Base-by-base conservation (phyloP, 179 eudicot species). In the Spinacia oleracea region DNA sequence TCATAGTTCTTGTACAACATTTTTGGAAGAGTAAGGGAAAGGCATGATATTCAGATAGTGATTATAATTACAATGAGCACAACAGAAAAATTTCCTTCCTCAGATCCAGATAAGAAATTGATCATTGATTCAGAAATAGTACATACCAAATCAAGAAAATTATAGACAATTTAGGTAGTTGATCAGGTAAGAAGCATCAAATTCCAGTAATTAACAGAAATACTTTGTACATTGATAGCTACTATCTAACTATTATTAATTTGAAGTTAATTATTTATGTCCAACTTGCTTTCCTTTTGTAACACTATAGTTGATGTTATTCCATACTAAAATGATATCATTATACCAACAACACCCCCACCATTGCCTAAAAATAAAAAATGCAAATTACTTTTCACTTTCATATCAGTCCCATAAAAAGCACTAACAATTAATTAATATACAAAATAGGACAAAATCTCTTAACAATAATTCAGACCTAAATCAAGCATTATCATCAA, bases 161-260 rank as follows among this genome's bases (percentile, higher is more conserved):
- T 34, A 62, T 38, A 34, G 75, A 32, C 55, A 18, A 20, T 38
- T 38, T 16, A 74, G 38, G 31, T 67, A 70, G n/a, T 58, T 66
- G 72, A 78, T 82, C 16, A 25, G 32, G 73, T 16, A n/a, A 58
- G 11, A 62, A 50, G 6, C 70, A 79, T 76, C 80, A 72, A 55
- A 79, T 12, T 43, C 40, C 56, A 70, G 74, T 40, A 56, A 75
- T 45, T 72, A 76, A 72, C 78, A 72, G 80, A 80, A 76, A 31
- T 6, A 56, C 43, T 69, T 29, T 34, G 63, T 38, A 11, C 9
- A 7, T 29, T 83, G 82, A 79, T 38, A 43, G 50, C 5, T 48
- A 76, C 77, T 42, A 71, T 48, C 64, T 34, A 63, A 65, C 83
- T 43, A 72, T 65, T n/a, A 10, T 18, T 34, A 16, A 48, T 23